Conservation (phyloP, 2,329 filamentous ascomycete species). For the Lomentospora prolificans region DNA sequence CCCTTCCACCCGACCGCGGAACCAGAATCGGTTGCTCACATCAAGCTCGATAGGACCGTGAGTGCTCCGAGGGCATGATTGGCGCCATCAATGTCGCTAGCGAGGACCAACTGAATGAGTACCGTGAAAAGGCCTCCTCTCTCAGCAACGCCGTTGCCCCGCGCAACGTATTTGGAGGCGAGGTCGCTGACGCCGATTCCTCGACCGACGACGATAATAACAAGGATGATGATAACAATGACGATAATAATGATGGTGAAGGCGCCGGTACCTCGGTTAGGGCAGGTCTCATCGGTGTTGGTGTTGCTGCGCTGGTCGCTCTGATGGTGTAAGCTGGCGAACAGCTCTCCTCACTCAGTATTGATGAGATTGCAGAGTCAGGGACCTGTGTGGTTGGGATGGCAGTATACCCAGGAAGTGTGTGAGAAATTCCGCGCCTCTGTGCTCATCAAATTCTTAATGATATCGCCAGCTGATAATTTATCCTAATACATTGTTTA, state of each 20-base stretch:
- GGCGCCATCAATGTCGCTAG: conserved; percentile 19
- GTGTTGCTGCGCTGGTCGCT: neutral
- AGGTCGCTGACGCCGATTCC: neutral
- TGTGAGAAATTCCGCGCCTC: neutral
- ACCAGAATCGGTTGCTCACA: neutral
- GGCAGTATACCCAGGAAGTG: neutral
- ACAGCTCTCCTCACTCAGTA: neutral
- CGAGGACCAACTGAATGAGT: conserved; percentile 1
- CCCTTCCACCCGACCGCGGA: too few species aligned
- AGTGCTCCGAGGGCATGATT: conserved; percentile 23
- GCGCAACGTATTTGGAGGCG: neutral
- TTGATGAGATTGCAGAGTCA: neutral
- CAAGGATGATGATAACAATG: neutral
- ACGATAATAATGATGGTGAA: conserved; percentile 4
- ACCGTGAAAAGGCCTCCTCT: conserved; percentile 2
- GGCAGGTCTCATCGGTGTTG: neutral
- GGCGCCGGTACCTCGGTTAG: conserved; percentile 9
- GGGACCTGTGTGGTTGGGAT: neutral
- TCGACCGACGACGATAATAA: neutral
- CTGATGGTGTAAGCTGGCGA: neutral
- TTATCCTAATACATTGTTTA: neutral
- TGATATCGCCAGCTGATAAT: neutral
- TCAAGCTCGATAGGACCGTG: conserved; percentile 10
- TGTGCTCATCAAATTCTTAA: neutral
- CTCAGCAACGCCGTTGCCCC: neutral